Base-by-base conservation (phyloP, 2,329 filamentous ascomycete genomes). In the Trichoderma sp. region DNA sequence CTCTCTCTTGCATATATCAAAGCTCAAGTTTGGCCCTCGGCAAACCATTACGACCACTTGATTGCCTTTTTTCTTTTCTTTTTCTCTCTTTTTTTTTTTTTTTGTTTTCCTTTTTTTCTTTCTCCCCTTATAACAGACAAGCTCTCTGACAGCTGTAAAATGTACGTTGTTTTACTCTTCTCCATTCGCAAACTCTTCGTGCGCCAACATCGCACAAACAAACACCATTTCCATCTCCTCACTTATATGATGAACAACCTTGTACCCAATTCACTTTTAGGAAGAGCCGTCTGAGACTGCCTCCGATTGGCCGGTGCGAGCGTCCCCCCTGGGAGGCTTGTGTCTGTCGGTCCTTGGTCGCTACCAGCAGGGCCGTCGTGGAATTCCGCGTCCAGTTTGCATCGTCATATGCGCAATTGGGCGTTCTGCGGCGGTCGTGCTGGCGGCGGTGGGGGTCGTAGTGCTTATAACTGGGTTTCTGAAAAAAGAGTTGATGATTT, bases 381-480 rank as follows among this genome's bases (percentile, higher is more conserved):
- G 54, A 48, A 52, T n/a, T 72, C 68, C 71, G n/a, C 71, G 70
- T 70, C 68, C 50, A 61, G 45, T 64, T 63, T 60, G 72, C 76
- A 78, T 76, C 77, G 79, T 74, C 77, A 79, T 75, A 75, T 80
- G 77, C 74, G 72, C 67, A 67, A 52, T 58, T 54, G 64, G 69
- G 67, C 68, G 73, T 68, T 56, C 63, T n/a, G 63, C 17, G 39
- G 60, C 67, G 67, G 74, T 69, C 72, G 72, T 75, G 75, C 70
- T 73, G 74, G 72, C 72, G 71, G 72, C 68, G 78, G 76, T 74
- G 78, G 73, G 75, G 76, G 79, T 72, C 72, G 80, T 82, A 73
- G 78, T 82, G 80, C 80, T 82, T 82, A 79, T 80, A 82, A 73
- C 70, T 75, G 79, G 80, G 80, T 81, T 81, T 81, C 80, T 82